A percentile compares a stretch with the other conserved stretches of the same genome.
Conservation (phyloP, 805 yeast genomes). For the Metschnikowia continentalis region DNA sequence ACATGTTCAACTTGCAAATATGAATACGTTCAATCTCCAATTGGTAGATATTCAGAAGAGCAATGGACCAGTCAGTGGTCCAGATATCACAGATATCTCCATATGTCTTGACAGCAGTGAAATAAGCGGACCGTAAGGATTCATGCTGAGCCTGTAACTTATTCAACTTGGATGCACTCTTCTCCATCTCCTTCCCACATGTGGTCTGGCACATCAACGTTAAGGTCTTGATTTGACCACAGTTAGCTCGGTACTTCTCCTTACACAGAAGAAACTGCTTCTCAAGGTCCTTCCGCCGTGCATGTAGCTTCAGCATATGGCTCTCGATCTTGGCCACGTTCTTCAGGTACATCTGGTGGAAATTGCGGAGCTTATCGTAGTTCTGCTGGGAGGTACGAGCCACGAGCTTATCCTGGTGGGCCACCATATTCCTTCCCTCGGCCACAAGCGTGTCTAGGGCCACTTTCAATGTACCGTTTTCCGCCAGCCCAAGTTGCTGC, state of each 20-base stretch:
- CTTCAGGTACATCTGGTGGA: slow-evolving; percentile 48
- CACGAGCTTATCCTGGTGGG: slow-evolving; percentile 53
- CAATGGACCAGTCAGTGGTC: slow-evolving; percentile 66
- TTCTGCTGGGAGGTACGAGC: slow-evolving; percentile 45
- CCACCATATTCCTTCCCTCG: slow-evolving; percentile 58
- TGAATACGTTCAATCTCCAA: slow-evolving; percentile 72
- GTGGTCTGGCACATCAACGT: slow-evolving; percentile 62
- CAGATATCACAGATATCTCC: slow-evolving; percentile 59
- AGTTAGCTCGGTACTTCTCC: slow-evolving; percentile 52
- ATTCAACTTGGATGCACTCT: slow-evolving; percentile 51
- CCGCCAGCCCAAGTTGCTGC: slow-evolving; percentile 48
- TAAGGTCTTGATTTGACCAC: slow-evolving; percentile 54
- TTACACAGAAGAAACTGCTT: slow-evolving; percentile 36
- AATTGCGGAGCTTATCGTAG: slow-evolving; percentile 48
- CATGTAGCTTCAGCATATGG: slow-evolving; percentile 51
- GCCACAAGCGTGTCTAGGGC: slow-evolving; percentile 54
- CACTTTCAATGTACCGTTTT: slow-evolving; percentile 54
- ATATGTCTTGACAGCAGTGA: slow-evolving; percentile 47
- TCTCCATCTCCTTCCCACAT: slow-evolving; percentile 70
- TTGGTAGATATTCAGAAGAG: slow-evolving; percentile 59
- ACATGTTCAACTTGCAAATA: slow-evolving; percentile 62
- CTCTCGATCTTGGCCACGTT: slow-evolving; percentile 54
- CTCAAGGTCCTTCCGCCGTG: slow-evolving; percentile 39
- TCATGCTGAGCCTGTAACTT: slow-evolving; percentile 43
- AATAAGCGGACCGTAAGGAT: slow-evolving; percentile 52